These are phyloP conservation scores for Cytospora mali DNA, from an alignment of 2,329 filamentous ascomycete species.

Conservation along the genomic window DNA sequence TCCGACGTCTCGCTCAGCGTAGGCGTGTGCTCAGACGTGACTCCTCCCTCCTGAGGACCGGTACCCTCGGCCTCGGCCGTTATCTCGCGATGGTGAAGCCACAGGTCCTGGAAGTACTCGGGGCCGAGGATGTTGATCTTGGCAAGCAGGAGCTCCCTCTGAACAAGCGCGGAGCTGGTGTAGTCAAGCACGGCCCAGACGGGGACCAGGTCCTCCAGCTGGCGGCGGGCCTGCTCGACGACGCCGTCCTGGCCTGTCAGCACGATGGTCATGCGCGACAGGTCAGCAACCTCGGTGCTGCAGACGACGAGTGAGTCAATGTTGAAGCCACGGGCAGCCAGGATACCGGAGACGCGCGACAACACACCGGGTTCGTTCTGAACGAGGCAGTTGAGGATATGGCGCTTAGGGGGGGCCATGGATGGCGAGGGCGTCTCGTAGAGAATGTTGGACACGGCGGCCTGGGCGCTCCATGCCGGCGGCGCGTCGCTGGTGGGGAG, in stretches of 20 bases:
- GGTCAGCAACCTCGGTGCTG: conserved; percentile 94
- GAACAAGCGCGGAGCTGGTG: conserved; percentile 86
- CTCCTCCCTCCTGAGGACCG: conserved; percentile 29
- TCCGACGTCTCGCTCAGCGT: conserved; percentile 52
- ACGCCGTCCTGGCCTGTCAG: conserved; percentile 95
- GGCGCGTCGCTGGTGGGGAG: conserved; percentile 77
- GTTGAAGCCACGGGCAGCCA: conserved; percentile 96
- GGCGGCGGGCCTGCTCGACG: conserved; percentile 92
- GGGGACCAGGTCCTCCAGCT: conserved; percentile 94
- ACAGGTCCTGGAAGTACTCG: conserved; percentile 96
- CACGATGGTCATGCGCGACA: conserved; percentile 98
- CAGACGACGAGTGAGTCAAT: conserved; percentile 98
- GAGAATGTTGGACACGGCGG: conserved; percentile 96
- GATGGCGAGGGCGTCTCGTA: conserved; percentile 95
- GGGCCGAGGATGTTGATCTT: conserved; percentile 97
- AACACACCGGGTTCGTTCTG: conserved; percentile 98
- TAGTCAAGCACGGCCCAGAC: conserved; percentile 99
- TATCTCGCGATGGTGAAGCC: conserved; percentile 94
- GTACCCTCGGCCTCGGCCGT: conserved; percentile 46
- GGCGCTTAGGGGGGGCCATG: conserved; percentile 81
- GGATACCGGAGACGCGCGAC: conserved; percentile 92
- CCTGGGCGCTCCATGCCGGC: conserved; percentile 84
- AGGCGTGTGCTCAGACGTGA: conserved; percentile 38
- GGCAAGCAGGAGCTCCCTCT: conserved; percentile 91
- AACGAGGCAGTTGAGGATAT: conserved; percentile 96